Evolutionary conservation across 768 basidiomycete genomes (phyloP).

Genomic region (Steccherinum ochraceum): DNA sequence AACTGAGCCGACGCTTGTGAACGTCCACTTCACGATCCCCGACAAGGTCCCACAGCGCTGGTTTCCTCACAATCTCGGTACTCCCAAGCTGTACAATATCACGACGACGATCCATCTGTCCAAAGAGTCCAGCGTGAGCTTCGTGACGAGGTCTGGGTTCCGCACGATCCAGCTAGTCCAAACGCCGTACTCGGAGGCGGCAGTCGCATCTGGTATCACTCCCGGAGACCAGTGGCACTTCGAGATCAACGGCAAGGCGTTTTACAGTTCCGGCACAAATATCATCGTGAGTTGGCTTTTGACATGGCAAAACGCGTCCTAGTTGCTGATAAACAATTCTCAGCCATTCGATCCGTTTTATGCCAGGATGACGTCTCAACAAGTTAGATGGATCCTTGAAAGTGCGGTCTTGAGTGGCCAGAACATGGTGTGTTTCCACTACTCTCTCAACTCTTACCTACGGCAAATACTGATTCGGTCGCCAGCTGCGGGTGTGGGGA

Average conservation of each 20-base stretch:
- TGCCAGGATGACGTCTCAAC: constrained; percentile 40
- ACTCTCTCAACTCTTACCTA: background rate
- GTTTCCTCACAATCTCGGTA: constrained; percentile 52
- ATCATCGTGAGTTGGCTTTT: constrained; percentile 28
- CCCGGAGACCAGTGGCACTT: constrained; percentile 61
- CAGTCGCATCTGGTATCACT: constrained; percentile 41
- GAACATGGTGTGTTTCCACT: constrained; percentile 44
- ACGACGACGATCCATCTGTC: constrained; percentile 32
- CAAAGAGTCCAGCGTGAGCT: constrained; percentile 16
- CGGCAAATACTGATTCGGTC: background rate
- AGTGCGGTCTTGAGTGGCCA: constrained; percentile 49
- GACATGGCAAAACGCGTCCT: background rate
- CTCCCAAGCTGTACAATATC: constrained; percentile 48
- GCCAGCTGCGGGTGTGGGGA: constrained; percentile 53
- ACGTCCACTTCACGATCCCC: constrained; percentile 38
- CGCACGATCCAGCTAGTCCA: constrained; percentile 53
- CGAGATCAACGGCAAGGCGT: constrained; percentile 49
- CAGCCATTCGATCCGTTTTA: constrained; percentile 55
- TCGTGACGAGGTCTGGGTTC: constrained; percentile 47
- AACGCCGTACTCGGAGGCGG: constrained; percentile 37
- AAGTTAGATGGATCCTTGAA: constrained; percentile 49
- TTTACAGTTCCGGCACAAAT: constrained; percentile 51
- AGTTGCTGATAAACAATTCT: background rate
- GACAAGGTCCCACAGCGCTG: constrained; percentile 43
- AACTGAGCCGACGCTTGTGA: constrained; percentile 31